Conservation (phyloP, 306 rosid genomes). For the Dryas alaskensis region DNA sequence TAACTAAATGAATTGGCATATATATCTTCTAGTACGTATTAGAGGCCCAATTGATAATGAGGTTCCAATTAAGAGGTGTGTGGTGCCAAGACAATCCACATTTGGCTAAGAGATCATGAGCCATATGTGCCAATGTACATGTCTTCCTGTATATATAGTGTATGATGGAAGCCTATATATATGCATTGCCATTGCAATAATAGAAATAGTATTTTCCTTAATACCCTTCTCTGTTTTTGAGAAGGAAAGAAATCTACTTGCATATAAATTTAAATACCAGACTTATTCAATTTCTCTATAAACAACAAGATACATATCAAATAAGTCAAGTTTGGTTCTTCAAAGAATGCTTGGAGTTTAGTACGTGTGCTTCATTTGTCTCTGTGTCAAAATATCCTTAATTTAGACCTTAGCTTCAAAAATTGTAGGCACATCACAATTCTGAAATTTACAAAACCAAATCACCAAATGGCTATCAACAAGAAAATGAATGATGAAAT, state of each 20-base stretch:
- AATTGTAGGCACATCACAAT: conserved; percentile 20
- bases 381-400: conserved; percentile 12
- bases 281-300: conserved; percentile 2
- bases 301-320: conserved; percentile 14
- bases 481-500: conserved; percentile 45
- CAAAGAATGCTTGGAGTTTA: not conserved
- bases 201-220: too few relatives aligned
- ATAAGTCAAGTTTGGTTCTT: conserved; percentile 18
- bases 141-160: too few relatives aligned
- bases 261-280: conserved; percentile 17
- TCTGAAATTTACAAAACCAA: conserved; percentile 17
- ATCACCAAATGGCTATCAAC: conserved; percentile 46
- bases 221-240: too few relatives aligned
- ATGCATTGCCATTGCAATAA: too few relatives aligned
- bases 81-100: too few relatives aligned
- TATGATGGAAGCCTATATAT: too few relatives aligned
- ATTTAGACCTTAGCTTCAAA: conserved; percentile 30
- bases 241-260: not conserved
- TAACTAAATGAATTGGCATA: too few relatives aligned
- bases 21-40: too few relatives aligned
- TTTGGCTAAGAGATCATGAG: too few relatives aligned
- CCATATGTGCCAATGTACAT: too few relatives aligned
- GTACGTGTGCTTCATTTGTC: conserved; percentile 13
- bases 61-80: too few relatives aligned
- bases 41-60: too few relatives aligned